Conservation (phyloP, 1,284 basidiomycete genomes). For the Pseudozyma tsukubaensis region DNA sequence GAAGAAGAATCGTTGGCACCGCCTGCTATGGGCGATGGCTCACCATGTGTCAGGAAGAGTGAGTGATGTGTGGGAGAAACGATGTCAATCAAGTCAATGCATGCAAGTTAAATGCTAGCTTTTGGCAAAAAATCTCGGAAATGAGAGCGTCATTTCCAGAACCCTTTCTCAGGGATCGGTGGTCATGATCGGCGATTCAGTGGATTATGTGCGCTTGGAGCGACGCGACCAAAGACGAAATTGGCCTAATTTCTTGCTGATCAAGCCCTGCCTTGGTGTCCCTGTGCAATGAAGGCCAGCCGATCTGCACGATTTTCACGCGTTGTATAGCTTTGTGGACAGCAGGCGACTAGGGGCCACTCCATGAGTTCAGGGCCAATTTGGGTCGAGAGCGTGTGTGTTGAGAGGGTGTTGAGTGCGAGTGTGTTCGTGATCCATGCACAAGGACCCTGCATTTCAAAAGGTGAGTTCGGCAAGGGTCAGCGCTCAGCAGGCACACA, state of each 20-base stretch:
- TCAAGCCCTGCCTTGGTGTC: too few species aligned
- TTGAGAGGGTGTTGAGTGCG: neutral
- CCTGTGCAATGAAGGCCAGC: too few species aligned
- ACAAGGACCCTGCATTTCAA: conserved; percentile 22
- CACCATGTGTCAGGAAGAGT: neutral
- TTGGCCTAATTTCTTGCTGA: neutral
- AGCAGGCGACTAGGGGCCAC: neutral
- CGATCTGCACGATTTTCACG: too few species aligned
- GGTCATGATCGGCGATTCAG: neutral
- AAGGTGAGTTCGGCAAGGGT: neutral
- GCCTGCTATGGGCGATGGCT: neutral
- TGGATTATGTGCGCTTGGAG: too few species aligned
- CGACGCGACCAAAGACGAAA: neutral
- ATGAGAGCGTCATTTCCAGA: neutral
- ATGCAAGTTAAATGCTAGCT: neutral
- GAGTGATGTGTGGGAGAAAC: neutral
- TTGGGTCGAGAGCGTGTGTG: neutral
- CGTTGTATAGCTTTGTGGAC: too few species aligned
- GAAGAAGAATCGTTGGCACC: neutral
- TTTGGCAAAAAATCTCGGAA: conserved; percentile 1
- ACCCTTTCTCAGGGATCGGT: neutral
- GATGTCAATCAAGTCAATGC: conserved; percentile 1
- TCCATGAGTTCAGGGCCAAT: neutral
- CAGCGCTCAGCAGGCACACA: too few species aligned
- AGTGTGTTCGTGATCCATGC: conserved; percentile 8